Base-by-base conservation (phyloP, 371 early-diverging fungal genomes). In the Lichtheimia corymbifera region DNA sequence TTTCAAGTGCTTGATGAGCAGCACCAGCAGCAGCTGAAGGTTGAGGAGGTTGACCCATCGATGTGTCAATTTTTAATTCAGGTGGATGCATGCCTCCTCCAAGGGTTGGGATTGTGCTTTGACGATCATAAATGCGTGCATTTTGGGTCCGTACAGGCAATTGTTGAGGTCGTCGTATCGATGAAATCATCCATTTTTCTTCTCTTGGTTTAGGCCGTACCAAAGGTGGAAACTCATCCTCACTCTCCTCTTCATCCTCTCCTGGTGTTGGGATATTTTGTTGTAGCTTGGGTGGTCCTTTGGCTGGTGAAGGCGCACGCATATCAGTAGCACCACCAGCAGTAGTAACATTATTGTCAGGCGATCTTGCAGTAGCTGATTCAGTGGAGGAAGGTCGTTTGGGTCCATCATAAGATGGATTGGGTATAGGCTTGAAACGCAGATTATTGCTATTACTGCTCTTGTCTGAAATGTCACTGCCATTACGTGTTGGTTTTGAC, bases 171-270 rank as follows among this genome's bases (percentile, higher is more conserved):
- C 61, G 61, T 40, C 66, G 66, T 7, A 60, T 55, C 44, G 66
- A 61, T 40, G 66, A 65, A 49, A 65, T 65, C 58, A 61, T 65
- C 66, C 66, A 65, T 20, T 60, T 65, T 28, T 65, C 66, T 44
- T 65, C 66, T 47, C 44, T 50, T 22, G 66, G 66, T 24, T 60
- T 56, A n/a, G 56, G 42, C 6, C 22, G 20, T 5, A 54, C 50
- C 24, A 54, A 41, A 0, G 52, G 63, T 22, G 42, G 50, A n/a
- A 53, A 42, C 17, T 61, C 66, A 41, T 61, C 66, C 20, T 65
- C 61, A 45, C 61, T 65, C 15, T 57, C 57, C 9, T 55, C 51
- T 6, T 63, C 57, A 17, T 55, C 56, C 14, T 55, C 28, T 20
- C 43, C 18, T 25, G 45, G 13, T 24, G 42, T 44, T 22, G 20